These are phyloP conservation scores for Umbelopsis sp. DNA, from an alignment of 192 early-diverging fungal genomes.

Conservation along the genomic window DNA sequence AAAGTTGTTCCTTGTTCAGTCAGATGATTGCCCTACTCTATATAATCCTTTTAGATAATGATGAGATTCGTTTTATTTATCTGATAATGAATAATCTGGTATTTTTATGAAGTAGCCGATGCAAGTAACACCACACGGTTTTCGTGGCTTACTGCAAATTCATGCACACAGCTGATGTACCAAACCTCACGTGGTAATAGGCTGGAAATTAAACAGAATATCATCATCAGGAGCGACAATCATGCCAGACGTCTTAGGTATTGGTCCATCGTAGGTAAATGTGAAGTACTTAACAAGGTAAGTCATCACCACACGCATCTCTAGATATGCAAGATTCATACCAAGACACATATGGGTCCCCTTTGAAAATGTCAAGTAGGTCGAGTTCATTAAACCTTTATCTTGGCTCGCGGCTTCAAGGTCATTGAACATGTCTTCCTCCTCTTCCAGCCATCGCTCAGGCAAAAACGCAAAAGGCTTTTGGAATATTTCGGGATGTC, in stretches of 20 bases:
- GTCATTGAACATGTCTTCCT: neutral
- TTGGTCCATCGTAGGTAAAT: neutral
- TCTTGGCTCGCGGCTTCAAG: neutral
- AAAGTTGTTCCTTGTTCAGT: too few relatives aligned
- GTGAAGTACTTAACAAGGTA: slow-evolving; percentile 43
- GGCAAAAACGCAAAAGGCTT: neutral
- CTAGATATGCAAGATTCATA: slow-evolving; percentile 48
- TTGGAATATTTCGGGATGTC: neutral
- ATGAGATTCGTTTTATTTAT: too few relatives aligned
- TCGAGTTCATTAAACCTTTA: neutral
- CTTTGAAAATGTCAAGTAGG: slow-evolving; percentile 44
- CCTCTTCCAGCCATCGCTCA: neutral
- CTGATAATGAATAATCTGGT: too few relatives aligned
- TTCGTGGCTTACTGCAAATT: too few relatives aligned
- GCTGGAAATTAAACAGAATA: neutral
- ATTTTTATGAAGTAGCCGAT: too few relatives aligned
- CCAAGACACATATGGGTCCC: slow-evolving; percentile 55
- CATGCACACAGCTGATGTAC: too few relatives aligned
- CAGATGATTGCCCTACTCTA: too few relatives aligned
- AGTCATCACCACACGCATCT: slow-evolving; percentile 48
- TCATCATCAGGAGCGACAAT: neutral
- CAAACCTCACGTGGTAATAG: neutral
- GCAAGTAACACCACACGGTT: too few relatives aligned
- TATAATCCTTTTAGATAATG: too few relatives aligned
- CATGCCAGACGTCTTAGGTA: neutral